Percentiles rank a stretch among this genome's conserved stretches.
Evolutionary conservation across 805 yeast genomes (phyloP).

Genomic region (Pichia manshurica): DNA sequence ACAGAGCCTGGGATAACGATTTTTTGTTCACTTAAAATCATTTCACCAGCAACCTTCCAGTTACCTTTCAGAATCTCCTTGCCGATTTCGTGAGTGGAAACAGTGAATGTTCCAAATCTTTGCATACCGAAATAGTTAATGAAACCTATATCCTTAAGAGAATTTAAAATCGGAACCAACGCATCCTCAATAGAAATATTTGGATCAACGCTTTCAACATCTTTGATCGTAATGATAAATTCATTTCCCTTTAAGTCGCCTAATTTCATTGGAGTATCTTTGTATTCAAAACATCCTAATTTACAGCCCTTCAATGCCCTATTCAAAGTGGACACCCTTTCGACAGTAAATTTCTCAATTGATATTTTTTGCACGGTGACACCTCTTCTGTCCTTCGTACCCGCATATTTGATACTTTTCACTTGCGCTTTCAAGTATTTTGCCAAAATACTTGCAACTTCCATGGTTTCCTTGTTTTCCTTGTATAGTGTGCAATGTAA

Average conservation of each 20-base stretch:
- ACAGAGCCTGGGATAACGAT: slow-evolving; percentile 75
- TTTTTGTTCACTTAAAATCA: slow-evolving; percentile 81
- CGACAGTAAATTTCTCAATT: slow-evolving; percentile 61
- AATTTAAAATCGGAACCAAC: slow-evolving; percentile 47
- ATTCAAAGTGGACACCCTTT: slow-evolving; percentile 71
- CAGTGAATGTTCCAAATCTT: slow-evolving; percentile 91
- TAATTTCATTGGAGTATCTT: slow-evolving; percentile 53
- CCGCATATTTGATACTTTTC: slow-evolving; percentile 72
- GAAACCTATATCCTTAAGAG: slow-evolving; percentile 66
- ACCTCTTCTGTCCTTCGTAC: slow-evolving; percentile 95
- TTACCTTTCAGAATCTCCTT: slow-evolving; percentile 60
- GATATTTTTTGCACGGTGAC: slow-evolving; percentile 84
- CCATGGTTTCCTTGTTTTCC: slow-evolving; percentile 97
- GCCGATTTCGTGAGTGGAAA: slow-evolving; percentile 87
- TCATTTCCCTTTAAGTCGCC: slow-evolving; percentile 91
- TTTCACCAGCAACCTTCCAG: slow-evolving; percentile 75
- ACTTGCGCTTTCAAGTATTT: slow-evolving; percentile 72
- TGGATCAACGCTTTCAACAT: slow-evolving; percentile 42
- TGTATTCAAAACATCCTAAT: slow-evolving; percentile 73
- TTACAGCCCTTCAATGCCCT: slow-evolving; percentile 69
- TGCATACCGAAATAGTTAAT: slow-evolving; percentile 98
- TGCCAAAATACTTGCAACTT: slow-evolving; percentile 71
- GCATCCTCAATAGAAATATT: slow-evolving; percentile 37
- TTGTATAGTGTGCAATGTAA: slow-evolving; percentile 79
- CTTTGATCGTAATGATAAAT: slow-evolving; percentile 78